Conservation (phyloP, 345 rosid species). For the Hibiscus mutabilis region DNA sequence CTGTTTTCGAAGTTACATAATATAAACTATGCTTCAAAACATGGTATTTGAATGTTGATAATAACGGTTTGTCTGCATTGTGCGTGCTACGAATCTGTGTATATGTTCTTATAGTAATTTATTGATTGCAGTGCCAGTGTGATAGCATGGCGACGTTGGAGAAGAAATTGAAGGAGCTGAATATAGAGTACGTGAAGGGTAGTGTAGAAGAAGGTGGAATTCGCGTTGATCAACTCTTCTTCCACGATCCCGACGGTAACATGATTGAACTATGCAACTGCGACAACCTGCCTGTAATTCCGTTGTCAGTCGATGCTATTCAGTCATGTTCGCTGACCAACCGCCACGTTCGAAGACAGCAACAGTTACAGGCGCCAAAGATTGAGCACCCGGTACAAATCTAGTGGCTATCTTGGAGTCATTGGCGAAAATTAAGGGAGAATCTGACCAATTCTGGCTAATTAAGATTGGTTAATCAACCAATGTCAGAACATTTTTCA, state of each 20-base stretch:
- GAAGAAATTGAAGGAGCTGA: slow-evolving; percentile 45
- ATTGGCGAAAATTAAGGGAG: neutral
- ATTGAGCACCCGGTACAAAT: slow-evolving; percentile 3
- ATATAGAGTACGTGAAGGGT: slow-evolving; percentile 28
- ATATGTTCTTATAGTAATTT: too few relatives aligned
- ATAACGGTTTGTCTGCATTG: too few relatives aligned
- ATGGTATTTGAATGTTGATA: too few relatives aligned
- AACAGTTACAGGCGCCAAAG: neutral
- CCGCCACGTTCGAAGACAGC: slow-evolving; percentile 13
- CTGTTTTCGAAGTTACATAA: too few relatives aligned
- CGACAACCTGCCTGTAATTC: slow-evolving; percentile 42
- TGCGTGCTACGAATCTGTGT: too few relatives aligned
- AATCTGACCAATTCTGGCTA: neutral
- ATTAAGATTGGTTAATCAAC: neutral
- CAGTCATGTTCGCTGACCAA: slow-evolving; percentile 35
- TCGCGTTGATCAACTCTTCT: slow-evolving; percentile 48
- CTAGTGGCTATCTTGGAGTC: neutral
- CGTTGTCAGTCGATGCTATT: slow-evolving; percentile 25
- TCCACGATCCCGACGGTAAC: slow-evolving; percentile 55
- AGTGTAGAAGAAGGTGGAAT: slow-evolving; percentile 42
- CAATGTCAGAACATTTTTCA: too few relatives aligned
- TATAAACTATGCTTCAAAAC: too few relatives aligned
- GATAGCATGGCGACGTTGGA: slow-evolving; percentile 46
- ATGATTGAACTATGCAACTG: slow-evolving; percentile 68
- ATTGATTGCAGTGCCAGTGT: slow-evolving; percentile 19